A percentile compares a stretch with the other conserved stretches of the same genome.
These are phyloP conservation scores for Alternaria rosae DNA, from an alignment of 2,329 filamentous ascomycete genomes.

Conservation along the genomic window DNA sequence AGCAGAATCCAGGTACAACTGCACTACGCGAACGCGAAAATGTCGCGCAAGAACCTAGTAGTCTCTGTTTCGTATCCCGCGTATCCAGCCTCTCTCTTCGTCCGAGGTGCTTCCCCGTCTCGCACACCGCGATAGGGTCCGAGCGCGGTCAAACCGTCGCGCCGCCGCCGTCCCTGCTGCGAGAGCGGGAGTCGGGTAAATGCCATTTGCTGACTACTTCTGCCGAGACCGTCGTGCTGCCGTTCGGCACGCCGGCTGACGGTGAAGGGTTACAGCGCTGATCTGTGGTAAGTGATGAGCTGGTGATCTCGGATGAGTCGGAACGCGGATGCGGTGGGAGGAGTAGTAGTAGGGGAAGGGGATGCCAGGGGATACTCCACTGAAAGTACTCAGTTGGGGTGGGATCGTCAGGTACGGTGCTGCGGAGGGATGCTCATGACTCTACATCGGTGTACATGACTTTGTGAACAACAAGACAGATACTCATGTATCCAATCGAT, in stretches of 20 bases:
- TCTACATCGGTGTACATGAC: no score
- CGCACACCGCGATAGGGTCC: constrained; percentile 5
- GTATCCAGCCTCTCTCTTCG: neutral
- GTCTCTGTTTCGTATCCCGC: constrained; percentile 3
- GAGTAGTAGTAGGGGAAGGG: neutral
- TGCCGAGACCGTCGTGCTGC: neutral
- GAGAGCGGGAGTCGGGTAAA: constrained; percentile 18
- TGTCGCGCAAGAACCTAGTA: constrained; percentile 8
- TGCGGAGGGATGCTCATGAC: neutral
- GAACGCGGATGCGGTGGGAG: neutral
- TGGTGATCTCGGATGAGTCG: neutral
- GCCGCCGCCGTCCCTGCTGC: neutral
- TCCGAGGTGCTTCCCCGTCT: constrained; percentile 2
- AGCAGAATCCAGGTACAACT: neutral
- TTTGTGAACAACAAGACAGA: no score
- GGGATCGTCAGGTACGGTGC: neutral
- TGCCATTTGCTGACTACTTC: constrained; percentile 2
- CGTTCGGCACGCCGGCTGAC: constrained; percentile 9
- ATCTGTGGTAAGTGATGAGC: neutral
- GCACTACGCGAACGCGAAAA: constrained; percentile 1
- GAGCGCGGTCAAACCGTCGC: constrained; percentile 1
- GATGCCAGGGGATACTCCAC: neutral
- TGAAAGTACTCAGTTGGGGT: neutral
- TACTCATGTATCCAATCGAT: no score
- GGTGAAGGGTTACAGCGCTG: constrained; percentile 4